Evolutionary conservation across 1,284 basidiomycete genomes (phyloP).

Genomic region (Inonotus obliquus): DNA sequence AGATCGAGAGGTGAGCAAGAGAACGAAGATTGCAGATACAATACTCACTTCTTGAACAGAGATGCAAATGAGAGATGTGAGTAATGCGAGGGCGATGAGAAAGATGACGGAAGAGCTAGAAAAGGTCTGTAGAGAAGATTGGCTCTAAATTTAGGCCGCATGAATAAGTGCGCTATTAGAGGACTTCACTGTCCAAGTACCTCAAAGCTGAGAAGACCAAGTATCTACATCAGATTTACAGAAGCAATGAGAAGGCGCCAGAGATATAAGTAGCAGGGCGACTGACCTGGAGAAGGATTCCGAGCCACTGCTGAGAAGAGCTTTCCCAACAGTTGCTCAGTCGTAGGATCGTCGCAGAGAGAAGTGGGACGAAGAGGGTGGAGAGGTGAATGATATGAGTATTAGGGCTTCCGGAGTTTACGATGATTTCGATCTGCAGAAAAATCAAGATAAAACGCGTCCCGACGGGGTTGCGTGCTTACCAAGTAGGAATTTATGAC

Average conservation of each 20-base stretch:
- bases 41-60: slow-evolving; percentile 1
- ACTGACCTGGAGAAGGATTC: slow-evolving; percentile 25
- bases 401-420: slow-evolving; percentile 11
- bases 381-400: slow-evolving; percentile 18
- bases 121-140: not conserved
- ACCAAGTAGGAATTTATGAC: slow-evolving; percentile 8
- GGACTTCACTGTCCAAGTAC: not conserved
- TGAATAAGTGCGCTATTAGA: not conserved
- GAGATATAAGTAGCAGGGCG: not conserved
- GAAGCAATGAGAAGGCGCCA: not conserved
- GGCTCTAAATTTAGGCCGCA: not conserved
- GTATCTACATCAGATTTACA: slow-evolving; percentile 20
- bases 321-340: slow-evolving; percentile 11
- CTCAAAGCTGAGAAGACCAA: slow-evolving; percentile 19
- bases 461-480: not conserved
- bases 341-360: slow-evolving; percentile 16
- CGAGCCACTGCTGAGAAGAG: slow-evolving; percentile 22
- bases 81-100: slow-evolving; percentile 3
- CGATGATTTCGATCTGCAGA: not conserved
- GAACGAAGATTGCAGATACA: not conserved
- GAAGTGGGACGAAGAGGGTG: slow-evolving; percentile 17
- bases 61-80: slow-evolving; percentile 3
- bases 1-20: slow-evolving; percentile 3
- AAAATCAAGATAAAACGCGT: not conserved
- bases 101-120: not conserved